Percentiles rank a stretch among this genome's conserved stretches.
Conservation (phyloP, 1,284 basidiomycete species). For the Tilletia setariae region DNA sequence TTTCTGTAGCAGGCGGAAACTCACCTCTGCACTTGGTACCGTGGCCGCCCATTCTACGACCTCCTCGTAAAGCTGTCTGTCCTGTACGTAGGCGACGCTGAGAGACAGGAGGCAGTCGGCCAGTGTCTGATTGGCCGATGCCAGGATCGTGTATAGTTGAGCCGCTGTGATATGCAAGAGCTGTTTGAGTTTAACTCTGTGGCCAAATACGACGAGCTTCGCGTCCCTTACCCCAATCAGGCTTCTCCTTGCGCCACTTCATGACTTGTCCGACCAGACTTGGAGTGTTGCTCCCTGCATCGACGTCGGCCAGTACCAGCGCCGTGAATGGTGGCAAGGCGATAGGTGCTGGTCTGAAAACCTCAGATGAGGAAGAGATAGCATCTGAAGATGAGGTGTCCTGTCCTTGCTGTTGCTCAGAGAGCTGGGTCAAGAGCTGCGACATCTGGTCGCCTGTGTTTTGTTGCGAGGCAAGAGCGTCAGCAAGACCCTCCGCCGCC, state of each 20-base stretch:
- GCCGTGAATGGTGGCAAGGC: slow-evolving; percentile 45
- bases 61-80: slow-evolving; percentile 42
- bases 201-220: neutral
- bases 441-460: neutral
- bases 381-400: too few species aligned
- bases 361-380: neutral
- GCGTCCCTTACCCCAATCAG: slow-evolving; percentile 36
- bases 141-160: slow-evolving; percentile 48
- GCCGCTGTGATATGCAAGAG: slow-evolving; percentile 38
- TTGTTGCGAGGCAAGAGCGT: neutral
- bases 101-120: slow-evolving; percentile 45
- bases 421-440: neutral
- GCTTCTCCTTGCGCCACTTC: slow-evolving; percentile 43
- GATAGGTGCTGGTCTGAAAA: slow-evolving; percentile 39
- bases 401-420: neutral
- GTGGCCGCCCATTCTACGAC: slow-evolving; percentile 47
- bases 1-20: too few species aligned
- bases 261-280: slow-evolving; percentile 48
- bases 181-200: neutral
- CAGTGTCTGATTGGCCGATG: slow-evolving; percentile 43
- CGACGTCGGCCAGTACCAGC: slow-evolving; percentile 50
- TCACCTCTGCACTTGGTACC: slow-evolving; percentile 22
- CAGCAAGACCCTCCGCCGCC: slow-evolving; percentile 38
- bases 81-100: slow-evolving; percentile 33
- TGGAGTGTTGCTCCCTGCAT: slow-evolving; percentile 51